phyloP scores from a whole-genome alignment of 805 yeast genomes.

The Lipomyces spencermartinsiae region DNA sequence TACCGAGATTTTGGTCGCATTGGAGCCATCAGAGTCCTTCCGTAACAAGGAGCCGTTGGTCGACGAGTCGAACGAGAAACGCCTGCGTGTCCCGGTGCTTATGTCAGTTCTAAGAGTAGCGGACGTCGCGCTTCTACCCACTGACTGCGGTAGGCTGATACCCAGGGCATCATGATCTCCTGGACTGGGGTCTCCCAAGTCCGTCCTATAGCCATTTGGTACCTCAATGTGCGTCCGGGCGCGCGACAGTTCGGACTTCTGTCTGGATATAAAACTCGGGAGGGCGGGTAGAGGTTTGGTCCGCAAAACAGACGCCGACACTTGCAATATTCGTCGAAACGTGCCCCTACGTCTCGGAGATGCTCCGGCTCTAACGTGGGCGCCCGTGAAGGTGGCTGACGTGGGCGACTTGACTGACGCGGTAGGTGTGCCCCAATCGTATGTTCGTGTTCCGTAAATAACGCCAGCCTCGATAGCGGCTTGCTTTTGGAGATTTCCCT shows the following conservation, averaged over 20 bases:
- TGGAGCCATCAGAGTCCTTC: conserved; percentile 24
- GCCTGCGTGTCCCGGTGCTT: background rate
- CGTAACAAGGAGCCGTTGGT: conserved; percentile 23
- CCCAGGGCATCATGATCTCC: background rate
- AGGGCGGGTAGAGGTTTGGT: conserved; percentile 19
- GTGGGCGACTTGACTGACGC: conserved; percentile 35
- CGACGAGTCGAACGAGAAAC: conserved; percentile 31
- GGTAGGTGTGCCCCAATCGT: conserved; percentile 53
- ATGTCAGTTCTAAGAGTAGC: background rate
- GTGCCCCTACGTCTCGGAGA: conserved; percentile 10
- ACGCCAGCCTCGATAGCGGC: conserved; percentile 38
- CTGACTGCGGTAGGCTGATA: background rate
- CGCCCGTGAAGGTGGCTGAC: background rate
- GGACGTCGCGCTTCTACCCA: background rate
- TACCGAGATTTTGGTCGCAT: conserved; percentile 13
- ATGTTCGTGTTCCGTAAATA: conserved; percentile 57
- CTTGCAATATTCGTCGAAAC: conserved; percentile 17
- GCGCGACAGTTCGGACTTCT: background rate
- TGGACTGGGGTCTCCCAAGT: background rate
- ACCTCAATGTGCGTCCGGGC: background rate
- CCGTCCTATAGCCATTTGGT: background rate
- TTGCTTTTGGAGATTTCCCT: conserved; percentile 1
- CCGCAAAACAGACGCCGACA: conserved; percentile 15
- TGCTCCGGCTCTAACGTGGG: too few species aligned
- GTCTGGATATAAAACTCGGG: conserved; percentile 2